Base-by-base conservation (phyloP, 345 rosid species). In the Noccaea bulbosa region DNA sequence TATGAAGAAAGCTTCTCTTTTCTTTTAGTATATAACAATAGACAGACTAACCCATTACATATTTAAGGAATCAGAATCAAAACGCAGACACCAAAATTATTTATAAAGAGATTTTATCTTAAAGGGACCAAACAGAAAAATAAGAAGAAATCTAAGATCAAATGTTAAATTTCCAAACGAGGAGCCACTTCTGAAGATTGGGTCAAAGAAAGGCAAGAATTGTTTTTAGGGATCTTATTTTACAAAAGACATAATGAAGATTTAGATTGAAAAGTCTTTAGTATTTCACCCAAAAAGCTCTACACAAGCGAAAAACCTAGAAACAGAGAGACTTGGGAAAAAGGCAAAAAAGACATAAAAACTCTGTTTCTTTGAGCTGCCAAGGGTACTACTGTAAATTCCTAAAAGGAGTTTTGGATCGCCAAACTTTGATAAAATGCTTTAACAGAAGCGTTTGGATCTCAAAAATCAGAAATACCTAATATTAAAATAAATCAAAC, bases 51-150 rank as follows among this genome's bases (percentile, higher is more conserved):
- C 56, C 69, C 74, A 68, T 61, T 51, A 46, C 47, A 75, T 67
- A 75, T 62, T 61, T 45, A 68, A 62, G 79, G 79, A 69, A 76
- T 76, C 79, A 63, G 70, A 76, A 76, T 70, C 39, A 70, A 75
- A 67, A 62, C 72, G 46, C 72, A 73, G 53, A 67, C 50, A 41
- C 4, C 4, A 64, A 74, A 58, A 48, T 12, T 16, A 37, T 37
- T 33, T 33, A 4, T 33, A 37, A 37, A 1, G 15, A 33, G 32
- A 22, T 2, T 43, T 38, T 10, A 67, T 22, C 63, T 58, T 58
- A 60, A 34, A 74, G 63, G 73, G 73, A 74, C 73, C 68, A 61
- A 59, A 74, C 54, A 15, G 54, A 67, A 58, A 58, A 38, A 54
- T 22, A 63, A 16, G 63, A 45, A 40, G 48, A 67, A 72, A 43